Evolutionary conservation across 345 rosid species (phyloP), one percentile per base, ranked within the genome.

Genomic region (Viola odorata): DNA sequence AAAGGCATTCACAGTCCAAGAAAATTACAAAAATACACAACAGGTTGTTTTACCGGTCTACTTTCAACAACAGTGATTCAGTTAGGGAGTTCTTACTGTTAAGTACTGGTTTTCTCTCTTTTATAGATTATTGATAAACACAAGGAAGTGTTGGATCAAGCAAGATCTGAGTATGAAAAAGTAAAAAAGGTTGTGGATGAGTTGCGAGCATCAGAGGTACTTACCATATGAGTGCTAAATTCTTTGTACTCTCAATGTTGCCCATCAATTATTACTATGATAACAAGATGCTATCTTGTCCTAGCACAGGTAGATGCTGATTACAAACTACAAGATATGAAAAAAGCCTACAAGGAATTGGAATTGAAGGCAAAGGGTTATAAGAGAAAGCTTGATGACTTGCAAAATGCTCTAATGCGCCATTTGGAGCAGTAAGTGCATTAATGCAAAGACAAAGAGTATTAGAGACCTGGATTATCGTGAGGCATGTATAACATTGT

Each of bases 351-450:
- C 68, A 90, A 73, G 68, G 99, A 90, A 73, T 73, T 88, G 80
- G 97, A 88, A 66, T 49, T 80, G 76, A 90, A 80, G 81, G 91
- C 80, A 57, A 94, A 82, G 71, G 87, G 81, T 48, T 94, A 86
- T 81, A 82, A 82, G 77, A 88, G 85, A 75, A 85, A 70, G 78
- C 85, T 90, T 55, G 87, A 78, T 6, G 96, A 94, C 64, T 73
- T 88, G 79, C 82, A 90, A 85, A 78, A 65, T 70, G 75, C 85
- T 56, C 77, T 90, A 17, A 62, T 58, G 23, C 84, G 75, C 73
- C 99, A 94, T 62, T 64, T 94, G 84, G 96, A 86, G 69, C 99
- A 88, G 99, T 94, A 88, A 8, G 96, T 81, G 58, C 17, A 45
- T 49, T 57, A 58, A 48, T 15, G 23, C 57, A 12, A 49, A 60